Evolutionary conservation across 352 stramenopile species (phyloP), one percentile per base, ranked within the genome.

Genomic region (Phytopythium sindhum): DNA sequence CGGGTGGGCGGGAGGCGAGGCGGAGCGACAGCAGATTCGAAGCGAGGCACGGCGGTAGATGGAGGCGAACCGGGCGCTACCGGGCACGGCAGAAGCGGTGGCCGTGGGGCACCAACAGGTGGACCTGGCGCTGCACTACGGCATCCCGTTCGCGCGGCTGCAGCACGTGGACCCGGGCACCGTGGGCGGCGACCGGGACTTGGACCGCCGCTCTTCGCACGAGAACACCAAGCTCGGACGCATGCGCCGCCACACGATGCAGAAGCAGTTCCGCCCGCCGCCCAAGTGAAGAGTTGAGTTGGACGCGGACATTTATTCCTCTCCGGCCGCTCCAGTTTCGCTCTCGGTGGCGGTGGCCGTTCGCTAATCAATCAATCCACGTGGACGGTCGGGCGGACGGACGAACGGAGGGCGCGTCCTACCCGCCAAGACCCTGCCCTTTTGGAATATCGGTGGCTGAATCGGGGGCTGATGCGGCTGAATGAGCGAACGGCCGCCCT

Each of bases 61-160:
- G 66, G 84, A 93, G 61, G 84, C 86, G 65, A 78, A 89, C 37
- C 80, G 81, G 21, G 41, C 23, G 24, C 39, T 91, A 26, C 52
- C 37, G 0, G 65, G 79, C 54, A 33, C 71, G 12, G 37, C 53
- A 11, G 75, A 90, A 56, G 73, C 82, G 14, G 66, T 95, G 12
- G 69, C 79, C 14, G 70, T 80, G 33, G 78, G 68, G 8, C 77
- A 91, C 56, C 80, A 87, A 51, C 79, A 93, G 47, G 77, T 95
- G 55, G 86, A 95, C 58, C 62, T 93, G 31, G 86, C 84, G 29
- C 57, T 95, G 45, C 84, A 93, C 70, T 93, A 93, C 72, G 85
- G 91, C 59, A 95, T 91, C 63, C 86, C 84, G 55, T 95, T 92
- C 50, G 84, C 86, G 47, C 75, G 86, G 6, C 86, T 81, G 33